Base-by-base conservation (phyloP, 2,329 filamentous ascomycete species). In the Metarhizium humberi region DNA sequence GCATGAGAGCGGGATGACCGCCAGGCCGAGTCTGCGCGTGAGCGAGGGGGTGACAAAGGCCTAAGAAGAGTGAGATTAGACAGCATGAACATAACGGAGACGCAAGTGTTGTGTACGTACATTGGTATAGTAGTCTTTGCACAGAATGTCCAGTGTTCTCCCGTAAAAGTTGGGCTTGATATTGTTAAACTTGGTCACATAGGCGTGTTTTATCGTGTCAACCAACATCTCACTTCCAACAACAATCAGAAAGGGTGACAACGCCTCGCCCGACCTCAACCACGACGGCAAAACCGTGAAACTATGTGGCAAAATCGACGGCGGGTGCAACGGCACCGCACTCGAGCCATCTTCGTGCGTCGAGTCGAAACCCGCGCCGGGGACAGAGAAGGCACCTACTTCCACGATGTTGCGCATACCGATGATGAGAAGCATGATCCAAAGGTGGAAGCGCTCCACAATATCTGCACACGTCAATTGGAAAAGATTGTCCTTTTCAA, bases 181-280 rank as follows among this genome's bases (percentile, higher is more conserved):
- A 63, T 95, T 96, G 77, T 99, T 99, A 75, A 99, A 99, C 68
- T 99, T 99, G 67, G 86, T 92, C 68, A 99, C 95, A 68, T 97
- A 99, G 25, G 90, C 90, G 67, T 99, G 95, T 70, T 99, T 99
- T 69, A 96, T 82, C 82, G 89, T 92, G 71, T 99, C 94, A 2
- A 99, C 94, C 8, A 96, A 74, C 86, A 96, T 96, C 72, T 99
- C 94, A 59, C 91, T 96, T 1, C 92, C 92, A 6, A 99, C 81
- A 0, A 99, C 95, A 7, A 99, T 85, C 13, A 99, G 74, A 62
- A 99, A 99, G 0, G 94, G 95, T 0, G 90, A 92, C 4, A 99
- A 75, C 0, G 99, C 88, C 67, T 96, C 92, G 10, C 89, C 90
- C 0, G 87, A 88, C 65, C 77, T 75, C 47, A 84, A 64, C 86